Percentiles rank a stretch among this genome's conserved stretches.
Evolutionary conservation across 208 protist species (phyloP).

Genomic region (Leptomonas pyrrhocoris): DNA sequence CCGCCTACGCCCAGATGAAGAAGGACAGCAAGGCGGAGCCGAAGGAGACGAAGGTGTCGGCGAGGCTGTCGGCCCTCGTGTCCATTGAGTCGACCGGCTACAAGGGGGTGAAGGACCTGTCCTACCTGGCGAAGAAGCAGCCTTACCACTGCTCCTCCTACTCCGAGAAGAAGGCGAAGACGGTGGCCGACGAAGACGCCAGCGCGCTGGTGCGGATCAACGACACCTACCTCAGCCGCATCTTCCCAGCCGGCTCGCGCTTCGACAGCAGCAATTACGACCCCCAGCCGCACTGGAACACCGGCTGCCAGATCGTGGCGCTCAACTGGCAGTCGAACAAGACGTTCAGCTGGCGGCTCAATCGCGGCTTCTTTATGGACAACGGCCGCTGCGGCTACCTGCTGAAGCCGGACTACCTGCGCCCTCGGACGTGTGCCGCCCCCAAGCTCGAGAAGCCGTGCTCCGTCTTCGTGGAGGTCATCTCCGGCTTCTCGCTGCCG

Average conservation of each 20-base stretch:
- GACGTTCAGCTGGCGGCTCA: slow-evolving; percentile 72
- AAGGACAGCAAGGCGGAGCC: slow-evolving; percentile 19
- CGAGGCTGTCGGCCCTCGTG: slow-evolving; percentile 53
- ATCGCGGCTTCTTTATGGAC: slow-evolving; percentile 87
- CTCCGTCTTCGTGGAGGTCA: slow-evolving; percentile 57
- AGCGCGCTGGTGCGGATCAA: slow-evolving; percentile 62
- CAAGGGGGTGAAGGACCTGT: slow-evolving; percentile 60
- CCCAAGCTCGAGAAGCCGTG: slow-evolving; percentile 23
- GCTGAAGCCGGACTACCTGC: slow-evolving; percentile 88
- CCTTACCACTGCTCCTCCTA: slow-evolving; percentile 72
- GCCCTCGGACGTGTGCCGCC: slow-evolving; percentile 15
- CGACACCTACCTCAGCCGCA: slow-evolving; percentile 74
- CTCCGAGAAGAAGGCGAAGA: slow-evolving; percentile 65
- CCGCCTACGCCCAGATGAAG: slow-evolving; percentile 32
- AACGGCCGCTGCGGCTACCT: slow-evolving; percentile 95
- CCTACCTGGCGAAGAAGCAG: slow-evolving; percentile 54
- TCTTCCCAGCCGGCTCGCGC: slow-evolving; percentile 93
- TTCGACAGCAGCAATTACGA: slow-evolving; percentile 94
- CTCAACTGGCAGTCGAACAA: slow-evolving; percentile 91
- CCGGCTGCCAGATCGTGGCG: slow-evolving; percentile 90
- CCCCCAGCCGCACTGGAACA: slow-evolving; percentile 75
- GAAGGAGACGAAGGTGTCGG: slow-evolving; percentile 37
- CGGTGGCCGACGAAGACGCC: slow-evolving; percentile 37
- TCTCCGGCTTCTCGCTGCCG: slow-evolving; percentile 76
- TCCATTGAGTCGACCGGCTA: slow-evolving; percentile 70